These are phyloP conservation scores for Rhododendron ovatum DNA, from an alignment of 148 eudicot species.

Conservation along the genomic window DNA sequence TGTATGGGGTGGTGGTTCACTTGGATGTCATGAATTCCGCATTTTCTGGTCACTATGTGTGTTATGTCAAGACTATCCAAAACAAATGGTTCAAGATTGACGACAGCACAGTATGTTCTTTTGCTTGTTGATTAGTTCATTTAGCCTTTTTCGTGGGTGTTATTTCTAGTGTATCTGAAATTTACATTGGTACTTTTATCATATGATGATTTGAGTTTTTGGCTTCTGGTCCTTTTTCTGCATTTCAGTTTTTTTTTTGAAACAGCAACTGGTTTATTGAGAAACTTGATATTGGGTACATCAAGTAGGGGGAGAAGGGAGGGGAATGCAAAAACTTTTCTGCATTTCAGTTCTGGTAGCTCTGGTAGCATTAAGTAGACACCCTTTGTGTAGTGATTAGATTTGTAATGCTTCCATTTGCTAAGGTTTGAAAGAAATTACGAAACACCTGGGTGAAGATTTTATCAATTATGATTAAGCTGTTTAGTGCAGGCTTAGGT, in stretches of 20 bases:
- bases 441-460: neutral
- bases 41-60: conserved; percentile 85
- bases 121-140: neutral
- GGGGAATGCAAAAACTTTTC: too few species aligned
- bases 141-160: neutral
- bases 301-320: too few species aligned
- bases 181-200: neutral
- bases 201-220: neutral
- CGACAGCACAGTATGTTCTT: conserved; percentile 61
- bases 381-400: neutral
- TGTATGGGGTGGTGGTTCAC: conserved; percentile 87
- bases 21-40: conserved; percentile 82
- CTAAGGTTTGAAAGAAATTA: neutral
- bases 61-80: conserved; percentile 69
- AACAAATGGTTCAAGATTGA: conserved; percentile 83
- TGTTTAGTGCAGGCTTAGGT: neutral
- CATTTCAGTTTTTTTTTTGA: too few species aligned
- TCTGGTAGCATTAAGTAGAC: too few species aligned
- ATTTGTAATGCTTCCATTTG: neutral
- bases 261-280: too few species aligned
- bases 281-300: too few species aligned
- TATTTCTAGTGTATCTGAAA: neutral
- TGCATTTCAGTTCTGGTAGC: too few species aligned
- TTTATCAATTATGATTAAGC: neutral
- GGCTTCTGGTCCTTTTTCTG: neutral